Evolutionary conservation across 1,139 yeast species (phyloP), one percentile per base, ranked within the genome.

Genomic region (Hemisphaericaspora xylofermentans): DNA sequence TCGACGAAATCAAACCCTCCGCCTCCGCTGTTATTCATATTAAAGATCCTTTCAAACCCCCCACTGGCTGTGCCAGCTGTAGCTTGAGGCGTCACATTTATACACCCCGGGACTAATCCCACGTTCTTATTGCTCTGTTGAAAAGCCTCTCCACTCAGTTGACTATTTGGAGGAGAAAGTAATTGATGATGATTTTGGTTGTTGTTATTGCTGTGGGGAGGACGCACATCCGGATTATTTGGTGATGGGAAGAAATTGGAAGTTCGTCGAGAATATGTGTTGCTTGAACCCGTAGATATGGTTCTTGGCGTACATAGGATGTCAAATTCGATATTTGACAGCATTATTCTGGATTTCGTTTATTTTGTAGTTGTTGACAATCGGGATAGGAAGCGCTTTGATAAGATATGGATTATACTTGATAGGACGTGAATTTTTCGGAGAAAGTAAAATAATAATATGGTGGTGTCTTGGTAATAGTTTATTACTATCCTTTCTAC

Each of bases 161-260:
- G n/a, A 5, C 26, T 15, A 33, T 25, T 33, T 3, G 36, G 22
- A 22, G 18, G 25, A 8, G 28, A 24, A 10, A 16, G 4, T 2
- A 16, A 30, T 12, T 15, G 17, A 16, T 12, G 28, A n/a, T 13
- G 10, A 14, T 5, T n/a, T 7, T 19, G 22, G 13, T 24, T 6
- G 26, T 24, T 6, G 26, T 24, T 4, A 4, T 24, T 8, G 26
- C 26, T 24, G 26, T 13, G 16, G n/a, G 15, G 29, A 6, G 16
- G 4, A n/a, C n/a, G n/a, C n/a, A n/a, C n/a, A n/a, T 26, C 16
- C 4, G 5, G n/a, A 26, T 9, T 26, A 9, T 6, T 26, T 26
- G 29, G 29, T 4, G 29, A 26, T 26, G 47, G 47, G 25, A 43
- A 43, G 27, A 44, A 44, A 28, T 42, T 42, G 7, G 45, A 42